Percentiles rank a stretch among this genome's conserved stretches.
Evolutionary conservation across 73 alveolate species (phyloP).

Genomic region (Paramecium caudatum): DNA sequence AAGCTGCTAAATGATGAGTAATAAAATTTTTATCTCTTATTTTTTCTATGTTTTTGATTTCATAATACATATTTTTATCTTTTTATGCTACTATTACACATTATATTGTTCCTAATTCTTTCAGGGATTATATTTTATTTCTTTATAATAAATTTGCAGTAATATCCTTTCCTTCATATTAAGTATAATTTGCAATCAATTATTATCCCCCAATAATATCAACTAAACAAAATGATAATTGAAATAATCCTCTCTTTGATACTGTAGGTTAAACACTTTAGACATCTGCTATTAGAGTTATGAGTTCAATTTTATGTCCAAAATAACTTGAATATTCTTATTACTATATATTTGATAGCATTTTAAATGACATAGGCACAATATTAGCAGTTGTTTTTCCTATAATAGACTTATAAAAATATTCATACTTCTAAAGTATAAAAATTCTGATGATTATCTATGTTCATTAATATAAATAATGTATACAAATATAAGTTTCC

Average conservation of each 20-base stretch:
- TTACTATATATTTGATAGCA: background rate
- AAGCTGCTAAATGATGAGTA: background rate
- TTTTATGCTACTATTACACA: background rate
- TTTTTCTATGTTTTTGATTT: background rate
- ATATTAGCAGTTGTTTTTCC: background rate
- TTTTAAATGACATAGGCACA: background rate
- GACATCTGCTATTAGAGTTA: background rate
- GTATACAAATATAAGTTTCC: background rate
- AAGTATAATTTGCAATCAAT: slow-evolving; percentile 12
- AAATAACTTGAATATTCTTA: background rate
- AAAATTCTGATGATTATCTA: background rate
- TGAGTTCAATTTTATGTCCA: slow-evolving; percentile 25
- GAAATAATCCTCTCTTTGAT: too few species aligned
- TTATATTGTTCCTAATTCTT: background rate
- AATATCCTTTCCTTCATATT: background rate
- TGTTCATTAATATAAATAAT: background rate
- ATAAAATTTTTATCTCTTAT: background rate
- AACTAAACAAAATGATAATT: too few species aligned
- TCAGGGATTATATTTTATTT: background rate
- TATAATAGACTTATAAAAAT: background rate
- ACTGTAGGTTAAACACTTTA: slow-evolving; percentile 3
- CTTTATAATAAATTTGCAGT: background rate
- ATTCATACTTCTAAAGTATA: slow-evolving; percentile 24
- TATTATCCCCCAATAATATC: slow-evolving; percentile 9
- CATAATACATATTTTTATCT: slow-evolving; percentile 28